Evolutionary conservation across 176 grass and related monocot genomes (phyloP), one percentile per base, ranked within the genome.

Genomic region (Ananas comosus): DNA sequence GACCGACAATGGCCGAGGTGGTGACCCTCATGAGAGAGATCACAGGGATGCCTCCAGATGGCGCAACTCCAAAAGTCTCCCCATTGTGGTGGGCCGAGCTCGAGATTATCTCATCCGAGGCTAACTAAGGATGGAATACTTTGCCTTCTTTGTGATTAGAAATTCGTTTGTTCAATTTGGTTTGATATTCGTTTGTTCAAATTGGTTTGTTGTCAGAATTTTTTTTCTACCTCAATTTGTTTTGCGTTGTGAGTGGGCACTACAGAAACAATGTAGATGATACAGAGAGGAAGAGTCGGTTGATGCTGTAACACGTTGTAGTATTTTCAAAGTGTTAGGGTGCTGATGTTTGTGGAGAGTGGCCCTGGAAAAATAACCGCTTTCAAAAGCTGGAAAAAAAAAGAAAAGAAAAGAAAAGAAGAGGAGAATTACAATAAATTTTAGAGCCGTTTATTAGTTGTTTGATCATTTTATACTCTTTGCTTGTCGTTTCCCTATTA

Each of bases 71-170:
- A 3, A 91, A 91, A 64, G 76, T 91, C 49, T 96, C 88, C 13
- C 88, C 88, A 2, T 74, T 96, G 48, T 96, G 92, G 92, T 96
- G 92, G 92, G 92, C 88, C 0, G 92, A 96, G 87, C 87, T 96
- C 10, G 92, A 96, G 83, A 91, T 96, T 71, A 85, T 87, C 81
- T 74, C 88, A 53, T 81, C 81, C 48, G 61, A 87, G 22, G 71
- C 74, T 51, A 81, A 29, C 53, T 82, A 50, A 11, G 14, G 11
- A 11, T 13, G 9, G 50, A 76, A 65, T 51, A 53, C 11, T 42
- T 53, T 52, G 21, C 1, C 49, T 24, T 67, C 59, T 52, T 70
- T 80, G 77, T 76, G 51, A 49, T 56, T 4, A 27, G 47, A 70
- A 51, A 72, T 78, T 83, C 19, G 2, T 69, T 83, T 65, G 2